Conservation (phyloP, 2,329 filamentous ascomycete species). For the Aspergillus ustus region DNA sequence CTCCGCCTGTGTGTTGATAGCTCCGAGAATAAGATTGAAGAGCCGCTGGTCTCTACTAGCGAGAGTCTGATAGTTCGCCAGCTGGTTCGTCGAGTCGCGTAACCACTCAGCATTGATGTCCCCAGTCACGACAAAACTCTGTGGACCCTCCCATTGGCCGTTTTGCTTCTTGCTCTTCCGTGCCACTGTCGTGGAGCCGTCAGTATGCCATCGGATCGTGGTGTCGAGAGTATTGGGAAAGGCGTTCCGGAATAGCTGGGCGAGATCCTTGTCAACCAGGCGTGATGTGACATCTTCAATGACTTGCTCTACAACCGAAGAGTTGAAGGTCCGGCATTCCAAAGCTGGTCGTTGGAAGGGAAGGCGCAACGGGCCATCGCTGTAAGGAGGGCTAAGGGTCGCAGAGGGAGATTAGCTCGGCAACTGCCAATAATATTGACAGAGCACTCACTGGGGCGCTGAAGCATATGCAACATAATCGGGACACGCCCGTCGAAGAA, state of each 20-base stretch:
- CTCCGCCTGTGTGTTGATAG: constrained; percentile 94
- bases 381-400: constrained; percentile 71
- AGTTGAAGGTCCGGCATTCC: constrained; percentile 87
- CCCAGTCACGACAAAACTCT: constrained; percentile 91
- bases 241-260: constrained; percentile 90
- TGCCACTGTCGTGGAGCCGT: constrained; percentile 52
- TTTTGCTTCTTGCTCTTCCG: constrained; percentile 53
- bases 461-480: constrained; percentile 68
- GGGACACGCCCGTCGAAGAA: constrained; percentile 60
- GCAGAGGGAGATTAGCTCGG: not conserved
- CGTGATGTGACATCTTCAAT: constrained; percentile 79
- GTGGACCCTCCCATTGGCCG: constrained; percentile 77
- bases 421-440: not conserved
- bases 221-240: constrained; percentile 93
- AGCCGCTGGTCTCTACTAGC: constrained; percentile 81
- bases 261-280: constrained; percentile 84
- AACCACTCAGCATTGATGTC: constrained; percentile 95
- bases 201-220: constrained; percentile 84
- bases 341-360: constrained; percentile 83
- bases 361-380: constrained; percentile 75
- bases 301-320: constrained; percentile 82
- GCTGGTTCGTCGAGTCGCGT: constrained; percentile 89
- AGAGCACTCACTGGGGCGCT: constrained; percentile 60
- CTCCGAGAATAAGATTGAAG: constrained; percentile 80
- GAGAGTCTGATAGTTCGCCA: constrained; percentile 85